Evolutionary conservation across 192 early-diverging fungal genomes (phyloP), one percentile per base, ranked within the genome.

Genomic region (Podila clonocystis): DNA sequence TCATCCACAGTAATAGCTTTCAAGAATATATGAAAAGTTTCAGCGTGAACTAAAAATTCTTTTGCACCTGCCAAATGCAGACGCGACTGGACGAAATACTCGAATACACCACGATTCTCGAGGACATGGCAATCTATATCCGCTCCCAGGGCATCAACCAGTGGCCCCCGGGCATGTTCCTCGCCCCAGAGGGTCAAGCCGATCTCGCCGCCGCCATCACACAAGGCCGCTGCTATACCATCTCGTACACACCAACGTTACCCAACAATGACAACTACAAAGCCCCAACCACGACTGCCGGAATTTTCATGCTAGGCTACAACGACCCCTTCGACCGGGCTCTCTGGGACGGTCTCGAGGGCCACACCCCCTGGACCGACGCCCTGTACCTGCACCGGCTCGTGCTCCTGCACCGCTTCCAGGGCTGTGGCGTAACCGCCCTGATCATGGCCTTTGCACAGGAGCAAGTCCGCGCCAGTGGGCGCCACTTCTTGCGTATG

Each of bases 351-450:
- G 65, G 30, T 5, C 64, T 34, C n/a, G 61, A 24, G 1, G 41
- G 2, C 15, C 11, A 45, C 13, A 29, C 62, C 0, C 65, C 67
- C 28, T 79, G 76, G 76, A 71, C 41, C n/a, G 76, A 79, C 38
- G 76, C 76, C 0, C 11, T 79, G 2, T 79, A 72, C 38, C 38
- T 79, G 1, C 76, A 79, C 58, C 76, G 76, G 0, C 70, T 79
- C 6, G 60, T 79, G 1, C 12, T 79, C 3, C 52, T 45, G 61
- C 34, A 72, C n/a, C 65, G 48, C 8, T 79, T 48, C 70, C 61
- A 68, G 50, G 76, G 76, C 8, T 11, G 45, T 26, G 76, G 65
- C 0, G 17, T 79, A 5, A 68, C 65, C 2, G 49, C 69, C 0
- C 67, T 50, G 61, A 68, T 79, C 20, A 24, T 79, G 31, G 59